Conservation (phyloP, 768 basidiomycete genomes). For the Fomitopsis serialis region DNA sequence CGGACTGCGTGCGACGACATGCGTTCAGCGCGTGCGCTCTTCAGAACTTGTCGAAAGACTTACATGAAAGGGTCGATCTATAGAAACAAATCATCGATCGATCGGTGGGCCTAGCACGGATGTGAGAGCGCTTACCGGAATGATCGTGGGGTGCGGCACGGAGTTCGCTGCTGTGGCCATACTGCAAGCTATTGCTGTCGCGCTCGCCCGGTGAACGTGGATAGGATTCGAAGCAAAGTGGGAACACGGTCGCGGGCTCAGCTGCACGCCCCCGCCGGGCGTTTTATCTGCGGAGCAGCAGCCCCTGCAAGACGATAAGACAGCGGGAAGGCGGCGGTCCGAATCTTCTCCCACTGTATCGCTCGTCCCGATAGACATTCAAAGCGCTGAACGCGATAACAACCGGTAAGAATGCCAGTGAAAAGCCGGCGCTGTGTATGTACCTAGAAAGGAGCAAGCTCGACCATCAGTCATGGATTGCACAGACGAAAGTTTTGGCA, state of each 20-base stretch:
- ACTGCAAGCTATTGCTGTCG: not conserved
- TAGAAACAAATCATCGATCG: not conserved
- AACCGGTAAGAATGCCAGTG: not conserved
- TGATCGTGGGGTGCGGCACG: slow-evolving; percentile 50
- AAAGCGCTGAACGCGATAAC: not conserved
- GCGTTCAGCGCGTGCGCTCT: not conserved
- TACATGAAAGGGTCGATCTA: slow-evolving; percentile 71
- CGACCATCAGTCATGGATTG: too few species aligned
- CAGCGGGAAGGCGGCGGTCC: not conserved
- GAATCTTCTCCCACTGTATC: not conserved
- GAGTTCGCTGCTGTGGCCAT: slow-evolving; percentile 66
- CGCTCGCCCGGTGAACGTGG: not conserved
- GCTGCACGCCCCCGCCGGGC: not conserved
- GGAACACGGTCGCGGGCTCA: not conserved
- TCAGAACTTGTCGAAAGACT: slow-evolving; percentile 16
- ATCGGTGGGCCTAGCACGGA: not conserved
- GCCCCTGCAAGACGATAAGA: not conserved
- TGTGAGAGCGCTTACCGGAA: slow-evolving; percentile 36
- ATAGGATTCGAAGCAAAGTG: not conserved
- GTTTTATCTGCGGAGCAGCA: not conserved
- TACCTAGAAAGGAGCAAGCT: not conserved
- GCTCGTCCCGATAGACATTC: not conserved
- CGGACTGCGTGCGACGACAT: slow-evolving; percentile 26
- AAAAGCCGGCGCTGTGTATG: not conserved
- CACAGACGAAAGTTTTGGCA: too few species aligned